These are phyloP conservation scores for Saitozyma sp. DNA, from an alignment of 768 basidiomycete genomes.

Conservation along the genomic window DNA sequence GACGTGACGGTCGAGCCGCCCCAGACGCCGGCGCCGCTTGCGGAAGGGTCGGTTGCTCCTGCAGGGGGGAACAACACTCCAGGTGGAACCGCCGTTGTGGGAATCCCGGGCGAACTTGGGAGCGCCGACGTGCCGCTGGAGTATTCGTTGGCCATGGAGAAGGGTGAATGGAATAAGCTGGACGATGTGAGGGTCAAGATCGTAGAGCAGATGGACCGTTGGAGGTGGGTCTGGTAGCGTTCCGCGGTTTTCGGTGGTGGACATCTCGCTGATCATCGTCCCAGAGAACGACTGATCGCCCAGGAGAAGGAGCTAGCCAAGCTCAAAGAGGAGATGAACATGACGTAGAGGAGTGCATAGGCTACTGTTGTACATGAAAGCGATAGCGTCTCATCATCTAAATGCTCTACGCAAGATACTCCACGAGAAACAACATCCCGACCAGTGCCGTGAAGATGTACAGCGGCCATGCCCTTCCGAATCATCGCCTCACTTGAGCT, in stretches of 20 bases:
- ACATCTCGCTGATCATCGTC: slow-evolving; percentile 8
- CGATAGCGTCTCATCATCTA: no score
- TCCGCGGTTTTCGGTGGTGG: slow-evolving; percentile 1
- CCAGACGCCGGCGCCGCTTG: background rate
- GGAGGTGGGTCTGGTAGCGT: slow-evolving; percentile 54
- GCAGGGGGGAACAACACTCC: background rate
- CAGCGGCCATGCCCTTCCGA: background rate
- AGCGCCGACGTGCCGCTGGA: slow-evolving; percentile 69
- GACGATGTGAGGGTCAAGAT: slow-evolving; percentile 73
- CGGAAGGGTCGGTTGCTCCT: background rate
- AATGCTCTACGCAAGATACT: no score
- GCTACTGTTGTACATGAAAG: slow-evolving; percentile 1
- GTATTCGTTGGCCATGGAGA: slow-evolving; percentile 81
- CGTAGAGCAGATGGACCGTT: slow-evolving; percentile 72
- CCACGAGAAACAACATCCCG: background rate
- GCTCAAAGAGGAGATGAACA: slow-evolving; percentile 60
- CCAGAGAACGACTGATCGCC: slow-evolving; percentile 63
- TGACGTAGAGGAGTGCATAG: background rate
- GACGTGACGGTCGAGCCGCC: slow-evolving; percentile 52
- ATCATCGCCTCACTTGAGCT: slow-evolving; percentile 44
- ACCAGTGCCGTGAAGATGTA: background rate
- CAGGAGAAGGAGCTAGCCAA: slow-evolving; percentile 78
- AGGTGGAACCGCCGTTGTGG: slow-evolving; percentile 55
- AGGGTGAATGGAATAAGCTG: slow-evolving; percentile 75
- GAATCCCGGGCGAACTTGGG: slow-evolving; percentile 45